Evolutionary conservation across 2,329 filamentous ascomycete genomes (phyloP), one percentile per base, ranked within the genome.

Genomic region (Phialophora expanda): DNA sequence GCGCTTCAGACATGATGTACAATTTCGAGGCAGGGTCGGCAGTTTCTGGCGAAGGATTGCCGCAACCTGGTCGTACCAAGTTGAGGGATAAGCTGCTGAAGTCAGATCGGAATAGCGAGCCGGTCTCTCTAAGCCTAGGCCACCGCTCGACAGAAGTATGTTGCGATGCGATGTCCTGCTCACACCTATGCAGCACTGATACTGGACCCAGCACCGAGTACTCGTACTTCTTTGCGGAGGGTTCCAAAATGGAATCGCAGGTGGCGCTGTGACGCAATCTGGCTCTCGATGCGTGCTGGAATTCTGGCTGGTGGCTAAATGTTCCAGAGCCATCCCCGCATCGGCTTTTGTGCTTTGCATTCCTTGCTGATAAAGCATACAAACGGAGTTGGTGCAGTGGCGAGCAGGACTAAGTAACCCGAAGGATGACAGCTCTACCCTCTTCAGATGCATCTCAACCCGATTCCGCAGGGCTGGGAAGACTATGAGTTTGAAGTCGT

Each of bases 401-500:
- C 17, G 48, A 26, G 38, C 38, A 2, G 48, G 17, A 59, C 50
- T 22, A 59, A 34, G 56, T 50, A 34, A 50, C 22, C 2, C 26
- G 24, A 24, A 22, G 48, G 48, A 5, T 26, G n/a, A 51, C 48
- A 26, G 14, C 48, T 8, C 53, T 17, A 20, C 28, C 28, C 11
- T 4, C 24, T n/a, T 20, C 57, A 38, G 26, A 28, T 61, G 44
- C 28, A 28, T 53, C 6, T 38, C 22, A 30, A 38, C 1, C 26
- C 26, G 32, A 61, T 53, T 17, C 9, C 17, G 5, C 12, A 7
- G 20, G 24, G 30, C 28, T 28, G 14, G 28, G n/a, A 17, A 32
- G 32, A 17, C 3, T 9, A 5, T 34, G 48, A 7, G 48, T 38
- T 59, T 66, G 51, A 4, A 70, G 46, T 34, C 57, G 34, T n/a